Base-by-base conservation (phyloP, 2,329 filamentous ascomycete genomes). In the Diaporthe sp. region DNA sequence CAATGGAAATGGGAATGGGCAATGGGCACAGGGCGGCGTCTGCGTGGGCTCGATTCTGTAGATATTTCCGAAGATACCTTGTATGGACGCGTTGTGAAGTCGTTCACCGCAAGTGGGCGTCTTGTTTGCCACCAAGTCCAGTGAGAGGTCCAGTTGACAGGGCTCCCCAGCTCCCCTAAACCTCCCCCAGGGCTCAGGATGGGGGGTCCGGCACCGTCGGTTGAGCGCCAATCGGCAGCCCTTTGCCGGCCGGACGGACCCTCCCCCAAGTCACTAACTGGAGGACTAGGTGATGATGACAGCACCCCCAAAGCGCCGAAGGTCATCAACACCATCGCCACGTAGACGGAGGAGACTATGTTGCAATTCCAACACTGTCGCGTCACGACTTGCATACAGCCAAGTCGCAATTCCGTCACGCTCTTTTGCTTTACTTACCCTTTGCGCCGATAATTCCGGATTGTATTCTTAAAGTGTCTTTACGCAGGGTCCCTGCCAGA, bases 1-100 rank as follows among this genome's bases (percentile, higher is more conserved):
- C 3, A 12, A 25, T 12, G 39, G 70, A 25, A 37, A 57, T 13
- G 25, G 57, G 34, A 42, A 34, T 25, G 22, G 39, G 72, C 13
- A 53, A 34, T 34, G 15, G 55, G 49, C n/a, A 25, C 53, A 37
- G 62, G 60, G 46, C 22, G 44, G 72, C 42, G 44, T 39, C 55
- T 65, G 25, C 42, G n/a, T 44, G 49, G 60, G 37, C 42, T 72
- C 49, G 44, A 75, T 71, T 51, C 46, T 68, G 55, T 75, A 72
- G 51, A 75, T 62, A 70, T 46, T 55, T 42, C 37, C 73, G 42
- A 73, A 58, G 70, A 75, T 75, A 73, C 73, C 73, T 73, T 46
- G 71, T 71, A 72, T 39, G 57, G 42, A 39, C 13, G 25, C 39
- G 39, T 12, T 58, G 34, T 31, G 25, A 31, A 39, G 34, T 37